A percentile compares a stretch with the other conserved stretches of the same genome.
These are phyloP conservation scores for Barnettozyma populi DNA, from an alignment of 805 yeast genomes.

Conservation along the genomic window DNA sequence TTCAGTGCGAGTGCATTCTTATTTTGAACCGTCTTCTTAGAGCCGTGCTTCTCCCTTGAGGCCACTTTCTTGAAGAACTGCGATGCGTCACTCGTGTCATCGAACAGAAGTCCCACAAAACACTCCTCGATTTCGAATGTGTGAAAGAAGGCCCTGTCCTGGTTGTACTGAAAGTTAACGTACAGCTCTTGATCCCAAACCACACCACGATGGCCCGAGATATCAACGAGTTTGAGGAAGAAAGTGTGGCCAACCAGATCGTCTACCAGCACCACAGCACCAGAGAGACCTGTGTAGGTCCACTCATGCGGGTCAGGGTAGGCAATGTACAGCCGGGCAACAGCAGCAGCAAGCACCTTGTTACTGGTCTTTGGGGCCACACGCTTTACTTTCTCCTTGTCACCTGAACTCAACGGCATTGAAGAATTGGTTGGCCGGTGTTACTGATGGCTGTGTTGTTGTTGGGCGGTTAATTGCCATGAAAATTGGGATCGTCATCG, in stretches of 20 bases:
- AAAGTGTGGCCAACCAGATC: constrained; percentile 93
- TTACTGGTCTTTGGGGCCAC: constrained; percentile 84
- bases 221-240: constrained; percentile 84
- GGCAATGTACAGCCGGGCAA: constrained; percentile 85
- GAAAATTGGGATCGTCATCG: no score
- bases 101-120: constrained; percentile 79
- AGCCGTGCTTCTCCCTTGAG: constrained; percentile 73
- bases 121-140: constrained; percentile 92
- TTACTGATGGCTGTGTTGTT: background rate
- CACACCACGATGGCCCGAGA: constrained; percentile 77
- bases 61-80: constrained; percentile 78
- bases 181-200: constrained; percentile 96
- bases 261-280: constrained; percentile 83
- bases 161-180: constrained; percentile 81
- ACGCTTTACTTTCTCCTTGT: constrained; percentile 85
- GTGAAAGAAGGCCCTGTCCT: constrained; percentile 93
- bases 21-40: constrained; percentile 79
- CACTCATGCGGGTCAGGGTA: constrained; percentile 78
- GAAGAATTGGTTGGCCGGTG: background rate
- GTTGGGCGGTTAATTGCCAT: background rate
- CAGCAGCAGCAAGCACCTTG: constrained; percentile 84
- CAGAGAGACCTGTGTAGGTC: constrained; percentile 84
- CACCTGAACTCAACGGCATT: constrained; percentile 41
- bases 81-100: constrained; percentile 81
- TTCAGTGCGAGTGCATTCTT: constrained; percentile 83